Conservation (phyloP, 306 rosid species). For the Astragalus membranaceus region DNA sequence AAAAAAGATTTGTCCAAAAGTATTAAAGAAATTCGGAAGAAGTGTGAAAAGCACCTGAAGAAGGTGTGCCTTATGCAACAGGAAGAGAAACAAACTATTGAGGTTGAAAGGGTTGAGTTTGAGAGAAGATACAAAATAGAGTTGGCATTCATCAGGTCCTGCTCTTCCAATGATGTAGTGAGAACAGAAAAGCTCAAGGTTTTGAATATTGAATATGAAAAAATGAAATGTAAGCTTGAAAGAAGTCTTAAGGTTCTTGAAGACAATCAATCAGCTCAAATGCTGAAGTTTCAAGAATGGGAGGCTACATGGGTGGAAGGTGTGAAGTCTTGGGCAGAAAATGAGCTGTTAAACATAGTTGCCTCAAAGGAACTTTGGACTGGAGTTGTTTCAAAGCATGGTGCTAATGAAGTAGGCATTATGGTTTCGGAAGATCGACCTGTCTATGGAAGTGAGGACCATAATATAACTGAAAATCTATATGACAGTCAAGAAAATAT, state of each 20-base stretch:
- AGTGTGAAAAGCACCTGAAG: conserved; percentile 30
- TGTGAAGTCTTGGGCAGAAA: conserved; percentile 47
- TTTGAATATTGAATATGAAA: conserved; percentile 32
- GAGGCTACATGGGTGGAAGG: conserved; percentile 46
- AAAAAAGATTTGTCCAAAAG: conserved; percentile 40
- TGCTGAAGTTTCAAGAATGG: conserved; percentile 19
- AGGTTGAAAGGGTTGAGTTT: conserved; percentile 27
- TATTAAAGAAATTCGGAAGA: conserved; percentile 51
- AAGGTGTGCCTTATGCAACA: conserved; percentile 40
- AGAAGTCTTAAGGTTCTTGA: conserved; percentile 37
- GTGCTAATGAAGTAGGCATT: conserved; percentile 14
- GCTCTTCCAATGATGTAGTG: conserved; percentile 33
- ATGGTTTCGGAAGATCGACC: conserved; percentile 11
- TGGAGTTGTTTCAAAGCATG: conserved; percentile 9
- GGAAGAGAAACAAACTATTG: conserved; percentile 15
- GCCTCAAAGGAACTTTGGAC: conserved; percentile 18
- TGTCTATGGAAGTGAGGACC: neutral
- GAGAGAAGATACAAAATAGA: conserved; percentile 30
- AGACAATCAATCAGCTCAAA: conserved; percentile 33
- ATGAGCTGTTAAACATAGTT: conserved; percentile 34
- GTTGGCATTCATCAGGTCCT: conserved; percentile 30
- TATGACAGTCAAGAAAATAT: conserved; percentile 21
- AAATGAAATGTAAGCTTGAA: conserved; percentile 26
- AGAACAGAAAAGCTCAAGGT: conserved; percentile 37
- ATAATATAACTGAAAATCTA: conserved; percentile 16